These are phyloP conservation scores for Leccinum boreale DNA, from an alignment of 768 basidiomycete species.

Conservation along the genomic window DNA sequence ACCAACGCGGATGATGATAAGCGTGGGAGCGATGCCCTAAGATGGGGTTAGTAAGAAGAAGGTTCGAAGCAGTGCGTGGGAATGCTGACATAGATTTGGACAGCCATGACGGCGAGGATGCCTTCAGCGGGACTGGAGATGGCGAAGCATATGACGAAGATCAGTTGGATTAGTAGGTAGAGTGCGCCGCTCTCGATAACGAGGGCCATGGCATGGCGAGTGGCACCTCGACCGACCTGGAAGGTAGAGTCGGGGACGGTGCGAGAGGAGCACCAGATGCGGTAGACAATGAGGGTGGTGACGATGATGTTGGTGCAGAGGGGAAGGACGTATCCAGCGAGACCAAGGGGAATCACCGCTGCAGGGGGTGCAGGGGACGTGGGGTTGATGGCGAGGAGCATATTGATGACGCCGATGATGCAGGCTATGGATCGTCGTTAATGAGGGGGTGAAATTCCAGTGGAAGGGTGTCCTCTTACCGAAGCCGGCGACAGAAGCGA, in stretches of 20 bases:
- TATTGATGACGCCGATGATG: constrained; percentile 25
- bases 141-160: constrained; percentile 41
- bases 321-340: constrained; percentile 37
- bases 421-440: constrained; percentile 21
- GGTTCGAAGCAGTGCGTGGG: neutral
- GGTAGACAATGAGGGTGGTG: constrained; percentile 39
- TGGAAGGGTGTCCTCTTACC: constrained; percentile 22
- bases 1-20: constrained; percentile 35
- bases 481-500: constrained; percentile 33
- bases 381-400: constrained; percentile 29
- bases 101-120: constrained; percentile 35
- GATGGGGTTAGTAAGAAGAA: neutral
- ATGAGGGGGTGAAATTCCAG: neutral
- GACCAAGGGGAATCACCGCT: constrained; percentile 33
- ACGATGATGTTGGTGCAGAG: constrained; percentile 41
- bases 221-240: constrained; percentile 12
- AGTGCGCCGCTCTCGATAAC: constrained; percentile 40
- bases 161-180: constrained; percentile 38
- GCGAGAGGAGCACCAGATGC: constrained; percentile 34
- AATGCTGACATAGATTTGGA: constrained; percentile 39
- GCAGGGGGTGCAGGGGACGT: constrained; percentile 34
- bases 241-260: constrained; percentile 5
- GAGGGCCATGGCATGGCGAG: constrained; percentile 31
- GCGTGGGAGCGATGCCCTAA: constrained; percentile 35
- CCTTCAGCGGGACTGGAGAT: constrained; percentile 32